Evolutionary conservation across 2,329 filamentous ascomycete species (phyloP).

Genomic region (Apiospora arundinis): DNA sequence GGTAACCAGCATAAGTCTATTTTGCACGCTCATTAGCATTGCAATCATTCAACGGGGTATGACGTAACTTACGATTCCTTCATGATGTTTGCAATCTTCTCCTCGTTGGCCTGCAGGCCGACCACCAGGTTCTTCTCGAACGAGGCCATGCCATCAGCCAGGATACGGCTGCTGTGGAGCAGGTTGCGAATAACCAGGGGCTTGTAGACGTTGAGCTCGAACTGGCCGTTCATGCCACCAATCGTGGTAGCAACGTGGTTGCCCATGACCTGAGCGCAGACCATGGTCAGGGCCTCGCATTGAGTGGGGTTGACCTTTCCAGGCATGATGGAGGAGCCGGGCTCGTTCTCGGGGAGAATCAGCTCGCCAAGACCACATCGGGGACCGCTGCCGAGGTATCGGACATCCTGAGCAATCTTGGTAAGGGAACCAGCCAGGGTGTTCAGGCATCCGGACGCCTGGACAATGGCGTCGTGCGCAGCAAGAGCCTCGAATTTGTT

Average conservation of each 20-base stretch:
- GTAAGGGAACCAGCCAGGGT: conserved; percentile 89
- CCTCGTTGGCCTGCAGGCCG: conserved; percentile 91
- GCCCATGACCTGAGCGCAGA: conserved; percentile 96
- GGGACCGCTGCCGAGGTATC: conserved; percentile 94
- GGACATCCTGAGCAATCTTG: conserved; percentile 98
- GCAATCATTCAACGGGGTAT: background rate
- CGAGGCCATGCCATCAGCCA: conserved; percentile 91
- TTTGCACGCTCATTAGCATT: conserved; percentile 18
- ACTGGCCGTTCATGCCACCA: conserved; percentile 96
- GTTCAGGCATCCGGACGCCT: conserved; percentile 92
- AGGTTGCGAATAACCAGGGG: conserved; percentile 94
- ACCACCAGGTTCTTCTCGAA: conserved; percentile 93
- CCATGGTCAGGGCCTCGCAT: conserved; percentile 97
- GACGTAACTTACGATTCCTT: conserved; percentile 80
- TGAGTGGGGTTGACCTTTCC: conserved; percentile 99
- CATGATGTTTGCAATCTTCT: conserved; percentile 86
- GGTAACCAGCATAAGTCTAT: conserved; percentile 94
- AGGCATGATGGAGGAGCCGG: conserved; percentile 97
- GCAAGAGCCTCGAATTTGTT: conserved; percentile 99
- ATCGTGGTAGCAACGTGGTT: conserved; percentile 95
- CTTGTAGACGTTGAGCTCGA: conserved; percentile 99
- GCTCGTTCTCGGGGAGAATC: conserved; percentile 94
- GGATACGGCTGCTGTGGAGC: conserved; percentile 86
- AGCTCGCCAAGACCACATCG: conserved; percentile 96
- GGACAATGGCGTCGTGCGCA: conserved; percentile 93